Percentiles rank a stretch among this genome's conserved stretches.
Conservation (phyloP, 257 asterid genomes). For the Solanum habrochaites region DNA sequence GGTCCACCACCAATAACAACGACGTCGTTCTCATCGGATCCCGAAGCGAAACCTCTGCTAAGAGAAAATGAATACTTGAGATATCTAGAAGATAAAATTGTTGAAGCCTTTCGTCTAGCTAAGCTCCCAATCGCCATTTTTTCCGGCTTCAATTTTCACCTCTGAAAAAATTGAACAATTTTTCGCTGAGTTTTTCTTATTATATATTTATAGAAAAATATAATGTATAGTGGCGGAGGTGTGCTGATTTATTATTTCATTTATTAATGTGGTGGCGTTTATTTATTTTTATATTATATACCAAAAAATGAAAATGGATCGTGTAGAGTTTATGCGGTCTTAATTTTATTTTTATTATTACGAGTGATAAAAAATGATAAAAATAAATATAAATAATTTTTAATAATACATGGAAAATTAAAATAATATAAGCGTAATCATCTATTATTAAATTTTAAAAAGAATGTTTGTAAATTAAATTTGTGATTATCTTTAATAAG, state of each 20-base stretch:
- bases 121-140: not conserved
- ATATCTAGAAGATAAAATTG: not conserved
- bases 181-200: not conserved
- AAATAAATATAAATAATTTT: no score
- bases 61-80: conserved; percentile 1
- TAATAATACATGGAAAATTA: not conserved
- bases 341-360: not conserved
- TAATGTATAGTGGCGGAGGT: not conserved
- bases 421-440: no score
- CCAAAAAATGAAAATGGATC: not conserved
- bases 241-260: not conserved
- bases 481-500: not conserved
- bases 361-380: not conserved
- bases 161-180: not conserved
- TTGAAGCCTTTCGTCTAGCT: not conserved
- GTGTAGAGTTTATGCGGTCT: not conserved
- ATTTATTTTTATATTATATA: not conserved
- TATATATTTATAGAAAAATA: not conserved
- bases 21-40: conserved; percentile 62
- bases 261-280: not conserved
- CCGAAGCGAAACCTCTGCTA: conserved; percentile 14
- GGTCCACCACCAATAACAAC: conserved; percentile 97
- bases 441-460: not conserved
- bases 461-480: not conserved
- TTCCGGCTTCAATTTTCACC: not conserved